phyloP scores from a whole-genome alignment of 129 eudicot genomes.

The Dittrichia graveolens region DNA sequence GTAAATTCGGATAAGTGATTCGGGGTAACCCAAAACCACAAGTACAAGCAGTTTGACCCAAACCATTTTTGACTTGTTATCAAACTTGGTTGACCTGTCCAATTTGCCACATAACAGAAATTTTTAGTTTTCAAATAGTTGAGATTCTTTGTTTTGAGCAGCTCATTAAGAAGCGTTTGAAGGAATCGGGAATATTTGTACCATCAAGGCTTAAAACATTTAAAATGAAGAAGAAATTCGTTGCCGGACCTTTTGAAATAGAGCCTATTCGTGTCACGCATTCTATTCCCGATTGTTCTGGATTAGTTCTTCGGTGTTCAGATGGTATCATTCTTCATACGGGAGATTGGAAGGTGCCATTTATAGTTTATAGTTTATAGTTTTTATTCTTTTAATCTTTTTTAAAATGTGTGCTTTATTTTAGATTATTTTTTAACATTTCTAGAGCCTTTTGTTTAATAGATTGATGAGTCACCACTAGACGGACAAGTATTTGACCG shows the following conservation, averaged over 20 bases:
- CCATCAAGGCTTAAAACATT: slow-evolving; percentile 93
- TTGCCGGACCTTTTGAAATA: slow-evolving; percentile 94
- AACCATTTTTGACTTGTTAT: not conserved
- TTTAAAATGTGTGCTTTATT: no score
- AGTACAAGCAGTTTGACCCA: not conserved
- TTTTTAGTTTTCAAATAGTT: slow-evolving; percentile 15
- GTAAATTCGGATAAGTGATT: not conserved
- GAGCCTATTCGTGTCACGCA: slow-evolving; percentile 98
- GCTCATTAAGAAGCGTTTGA: slow-evolving; percentile 92
- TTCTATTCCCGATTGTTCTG: slow-evolving; percentile 98
- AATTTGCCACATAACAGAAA: slow-evolving; percentile 7
- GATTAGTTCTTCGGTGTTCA: slow-evolving; percentile 92
- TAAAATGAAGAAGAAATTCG: slow-evolving; percentile 66
- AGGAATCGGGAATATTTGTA: slow-evolving; percentile 94
- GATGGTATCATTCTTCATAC: slow-evolving; percentile 96
- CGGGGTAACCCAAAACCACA: not conserved
- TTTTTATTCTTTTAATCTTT: not conserved
- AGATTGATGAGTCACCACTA: slow-evolving; percentile 95
- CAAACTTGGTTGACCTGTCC: not conserved
- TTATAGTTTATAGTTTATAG: slow-evolving; percentile 11
- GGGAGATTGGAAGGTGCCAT: slow-evolving; percentile 96
- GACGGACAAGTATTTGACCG: slow-evolving; percentile 94
- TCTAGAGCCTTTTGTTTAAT: slow-evolving; percentile 22
- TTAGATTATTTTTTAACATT: not conserved
- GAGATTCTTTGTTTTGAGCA: slow-evolving; percentile 44